Conservation (phyloP, 2,329 filamentous ascomycete species). For the Orbilia oligospora region DNA sequence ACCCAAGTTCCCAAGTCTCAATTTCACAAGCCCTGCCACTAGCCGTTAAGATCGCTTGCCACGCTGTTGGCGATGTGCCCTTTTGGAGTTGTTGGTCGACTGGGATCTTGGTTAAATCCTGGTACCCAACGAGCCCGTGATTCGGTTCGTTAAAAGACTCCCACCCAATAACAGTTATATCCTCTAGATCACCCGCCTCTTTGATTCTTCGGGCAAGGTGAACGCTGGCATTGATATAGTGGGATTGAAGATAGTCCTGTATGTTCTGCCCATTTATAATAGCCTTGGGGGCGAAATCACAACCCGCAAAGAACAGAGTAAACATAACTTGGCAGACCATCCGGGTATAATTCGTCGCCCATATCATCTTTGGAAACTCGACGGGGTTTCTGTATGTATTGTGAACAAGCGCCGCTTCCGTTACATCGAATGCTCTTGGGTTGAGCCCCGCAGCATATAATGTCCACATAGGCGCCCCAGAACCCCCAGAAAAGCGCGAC, state of each 20-base stretch:
- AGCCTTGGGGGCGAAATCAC: conserved; percentile 93
- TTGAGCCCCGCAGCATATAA: conserved; percentile 94
- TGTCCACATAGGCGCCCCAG: conserved; percentile 97
- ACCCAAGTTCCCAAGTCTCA: conserved; percentile 92
- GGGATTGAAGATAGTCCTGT: conserved; percentile 91
- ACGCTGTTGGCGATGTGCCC: conserved; percentile 91
- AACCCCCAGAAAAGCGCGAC: conserved; percentile 94
- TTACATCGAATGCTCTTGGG: conserved; percentile 84
- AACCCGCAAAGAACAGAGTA: conserved; percentile 91
- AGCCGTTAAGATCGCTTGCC: conserved; percentile 93
- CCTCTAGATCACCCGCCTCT: conserved; percentile 88
- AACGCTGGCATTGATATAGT: conserved; percentile 84
- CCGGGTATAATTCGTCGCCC: conserved; percentile 96
- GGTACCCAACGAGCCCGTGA: conserved; percentile 85
- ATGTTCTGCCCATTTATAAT: conserved; percentile 96
- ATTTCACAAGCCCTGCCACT: conserved; percentile 91
- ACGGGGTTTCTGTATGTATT: conserved; percentile 90
- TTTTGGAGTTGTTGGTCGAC: conserved; percentile 91
- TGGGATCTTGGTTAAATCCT: conserved; percentile 85
- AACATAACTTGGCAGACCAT: conserved; percentile 91
- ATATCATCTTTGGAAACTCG: conserved; percentile 97
- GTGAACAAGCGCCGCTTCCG: conserved; percentile 92
- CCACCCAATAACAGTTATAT: conserved; percentile 92
- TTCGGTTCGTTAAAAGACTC: conserved; percentile 97
- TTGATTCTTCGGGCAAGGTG: conserved; percentile 87